Base-by-base conservation (phyloP, 495 filamentous ascomycete species). In the Podospora tetraspora region DNA sequence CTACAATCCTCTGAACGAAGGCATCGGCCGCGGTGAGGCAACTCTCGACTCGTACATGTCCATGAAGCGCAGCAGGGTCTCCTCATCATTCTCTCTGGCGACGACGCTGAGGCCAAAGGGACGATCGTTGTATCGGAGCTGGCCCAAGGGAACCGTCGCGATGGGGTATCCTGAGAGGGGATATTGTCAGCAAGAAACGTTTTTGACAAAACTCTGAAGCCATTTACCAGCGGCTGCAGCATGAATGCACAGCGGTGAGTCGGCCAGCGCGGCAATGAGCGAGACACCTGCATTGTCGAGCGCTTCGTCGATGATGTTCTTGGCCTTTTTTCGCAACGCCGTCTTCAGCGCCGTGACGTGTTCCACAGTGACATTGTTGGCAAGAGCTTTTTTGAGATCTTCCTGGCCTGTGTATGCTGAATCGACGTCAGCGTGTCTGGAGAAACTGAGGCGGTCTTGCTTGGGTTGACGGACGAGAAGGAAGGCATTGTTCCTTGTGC, bases 91-190 rank as follows among this genome's bases (percentile, higher is more conserved):
- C 6, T 22, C 69, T 32, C 25, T 71, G 5, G 75, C 76, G 13
- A 78, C 62, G 3, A 77, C 37, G 59, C 74, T 74, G 52, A 78
- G 63, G 3, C 77, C 78, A 63, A 79, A 79, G 5, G 78, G 77
- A 1, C 77, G 72, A 13, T 59, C 63, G 64, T 79, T 79, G 62
- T 76, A 78, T n/a, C 59, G 63, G 22, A 79, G 72, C 63, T 77
- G 72, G 2, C 72, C 74, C 43, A 79, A 62, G 25, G 78, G 77
- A 3, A 75, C 71, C 13, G 74, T 75, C 25, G 77, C 78, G 24
- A 79, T 68, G n/a, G 77, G 78, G 66, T 78, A 76, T 3, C 78
- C 73, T 78, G 30, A 10, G 13, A 24, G 37, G n/a, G 5, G 13
- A 25, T 25, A 58, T 29, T 19, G 43, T n/a, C 1, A 59, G 22